Base-by-base conservation (phyloP, 768 basidiomycete species). In the Rhizopogon roseolus region DNA sequence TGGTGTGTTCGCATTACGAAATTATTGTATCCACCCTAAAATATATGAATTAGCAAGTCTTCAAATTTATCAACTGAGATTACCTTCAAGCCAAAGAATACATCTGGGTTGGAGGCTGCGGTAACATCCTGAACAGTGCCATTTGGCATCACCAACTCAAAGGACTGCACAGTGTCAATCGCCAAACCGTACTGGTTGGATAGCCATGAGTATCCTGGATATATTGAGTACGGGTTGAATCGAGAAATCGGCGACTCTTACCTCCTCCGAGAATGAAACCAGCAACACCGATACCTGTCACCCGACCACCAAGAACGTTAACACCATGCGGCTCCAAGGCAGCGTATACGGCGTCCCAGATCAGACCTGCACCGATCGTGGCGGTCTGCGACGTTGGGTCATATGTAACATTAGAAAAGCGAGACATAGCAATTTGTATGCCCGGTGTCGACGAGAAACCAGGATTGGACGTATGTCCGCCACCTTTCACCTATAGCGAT, bases 271-370 rank as follows among this genome's bases (percentile, higher is more conserved):
- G 69, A 3, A 69, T 73, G 49, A 81, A 76, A 1, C 82, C 81
- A 14, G 74, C 80, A 9, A 81, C 81, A 27, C 82, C 82, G 5
- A 81, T 77, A 14, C 80, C 81, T 2, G 74, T 62, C 0, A 81
- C 79, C 2, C 82, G 69, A 2, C 79, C 83, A 2, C 84, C 84
- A 7, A 83, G 72, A 13, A 85, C 80, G 49, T 73, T 81, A 6
- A 81, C 78, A 3, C 67, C 71, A 46, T 70, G 58, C 0, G 77
- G 79, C 10, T 65, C 71, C 2, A 85, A 70, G 22, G 55, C 57
- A 6, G 66, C 67, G 56, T 86, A 87, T 67, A 81, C 84, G 44
- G 84, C 75, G 60, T 88, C 85, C 85, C 85, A 89, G 14, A 81
- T 67, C 4, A 82, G 63, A 5, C 75, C 72, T 0, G 72, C 59